Percentiles rank a stretch among this genome's conserved stretches.
Conservation (phyloP, 2,329 filamentous ascomycete species). For the Calycina marina region DNA sequence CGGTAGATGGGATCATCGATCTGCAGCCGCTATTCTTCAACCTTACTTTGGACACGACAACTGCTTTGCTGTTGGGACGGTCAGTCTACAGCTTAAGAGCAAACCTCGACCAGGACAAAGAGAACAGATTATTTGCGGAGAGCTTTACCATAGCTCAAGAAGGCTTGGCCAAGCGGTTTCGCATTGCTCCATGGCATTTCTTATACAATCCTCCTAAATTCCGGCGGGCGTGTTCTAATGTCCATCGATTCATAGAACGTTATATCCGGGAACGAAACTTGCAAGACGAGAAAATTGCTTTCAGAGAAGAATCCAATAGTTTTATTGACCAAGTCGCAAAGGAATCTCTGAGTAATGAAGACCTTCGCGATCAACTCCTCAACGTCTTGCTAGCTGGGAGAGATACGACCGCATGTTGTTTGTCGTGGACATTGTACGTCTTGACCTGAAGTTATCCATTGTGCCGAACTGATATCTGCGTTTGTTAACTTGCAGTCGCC, state of each 20-base stretch:
- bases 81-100: conserved; percentile 51
- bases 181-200: neutral
- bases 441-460: too few relatives aligned
- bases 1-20: conserved; percentile 34
- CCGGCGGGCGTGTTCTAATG: conserved; percentile 34
- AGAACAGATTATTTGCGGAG: too few relatives aligned
- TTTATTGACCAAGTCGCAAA: too few relatives aligned
- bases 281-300: too few relatives aligned
- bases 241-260: conserved; percentile 40
- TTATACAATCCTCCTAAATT: neutral
- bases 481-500: neutral
- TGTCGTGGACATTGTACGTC: conserved; percentile 49
- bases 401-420: conserved; percentile 51
- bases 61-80: conserved; percentile 68
- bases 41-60: conserved; percentile 67
- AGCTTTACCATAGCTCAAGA: conserved; percentile 43
- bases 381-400: conserved; percentile 31
- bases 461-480: too few relatives aligned
- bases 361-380: conserved; percentile 73
- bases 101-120: conserved; percentile 46
- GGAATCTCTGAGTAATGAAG: too few relatives aligned
- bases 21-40: conserved; percentile 65
- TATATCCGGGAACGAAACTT: too few relatives aligned
- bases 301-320: too few relatives aligned
- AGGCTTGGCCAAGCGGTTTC: neutral